Evolutionary conservation across 495 filamentous ascomycete genomes (phyloP), one percentile per base, ranked within the genome.

Genomic region (Trichoderma gamsii): DNA sequence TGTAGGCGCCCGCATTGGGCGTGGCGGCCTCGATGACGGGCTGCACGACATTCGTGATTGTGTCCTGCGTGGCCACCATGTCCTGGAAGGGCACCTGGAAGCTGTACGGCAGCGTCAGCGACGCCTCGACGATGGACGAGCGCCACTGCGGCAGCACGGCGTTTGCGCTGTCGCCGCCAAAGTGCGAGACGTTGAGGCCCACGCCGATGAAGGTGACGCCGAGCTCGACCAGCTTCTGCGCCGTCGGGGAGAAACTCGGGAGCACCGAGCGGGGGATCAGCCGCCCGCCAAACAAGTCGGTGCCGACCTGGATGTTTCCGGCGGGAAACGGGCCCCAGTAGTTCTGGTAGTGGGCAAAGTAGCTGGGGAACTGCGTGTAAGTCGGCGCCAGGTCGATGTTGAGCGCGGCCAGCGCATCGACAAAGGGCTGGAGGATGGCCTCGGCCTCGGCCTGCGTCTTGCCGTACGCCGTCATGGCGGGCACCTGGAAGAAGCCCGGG

Each of bases 71-170:
- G 7, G 71, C 76, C 13, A 85, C 41, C 74, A 80, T 82, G n/a
- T 78, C 72, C 11, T 66, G 18, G 38, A 67, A 72, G 21, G 72
- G 73, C 18, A 68, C 70, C 15, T 63, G 49, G 61, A 63, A 71
- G 67, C 64, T 70, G 70, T 68, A 72, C 11, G 71, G 68, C 12
- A 71, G 65, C 35, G 43, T 69, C 21, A 63, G 64, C 38, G 35
- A 52, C 13, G 11, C 41, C 41, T 43, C 46, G 56, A 41, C 56
- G 32, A 68, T 76, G 41, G 70, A 68, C 7, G 70, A 61, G n/a
- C 87, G 80, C 85, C 86, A 88, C 5, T 83, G 83, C 6, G 86
- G 86, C 6, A 84, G 74, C 2, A 89, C 83, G 1, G 85, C 75
- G 70, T 87, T 87, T 66, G 76, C 79, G 27, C 51, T 74, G 46